Evolutionary conservation across 2,329 filamentous ascomycete species (phyloP).

Genomic region (Exophiala calicioides): DNA sequence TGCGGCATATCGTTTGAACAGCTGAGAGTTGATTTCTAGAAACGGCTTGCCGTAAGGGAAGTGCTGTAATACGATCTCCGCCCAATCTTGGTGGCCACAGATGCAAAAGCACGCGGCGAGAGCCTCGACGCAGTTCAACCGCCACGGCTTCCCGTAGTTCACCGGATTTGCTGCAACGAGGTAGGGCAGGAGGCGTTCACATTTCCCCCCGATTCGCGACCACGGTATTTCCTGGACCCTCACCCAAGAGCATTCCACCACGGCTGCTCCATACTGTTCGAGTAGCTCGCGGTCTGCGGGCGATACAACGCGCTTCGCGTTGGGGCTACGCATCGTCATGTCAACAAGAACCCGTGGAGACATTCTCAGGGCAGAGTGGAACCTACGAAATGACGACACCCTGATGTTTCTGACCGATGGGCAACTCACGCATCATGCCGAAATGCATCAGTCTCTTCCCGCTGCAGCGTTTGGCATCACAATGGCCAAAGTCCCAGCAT

Average conservation of each 20-base stretch:
- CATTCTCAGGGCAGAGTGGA: too few relatives aligned
- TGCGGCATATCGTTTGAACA: constrained; percentile 81
- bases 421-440: constrained; percentile 88
- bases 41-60: constrained; percentile 91
- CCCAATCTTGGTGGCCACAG: constrained; percentile 89
- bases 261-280: constrained; percentile 86
- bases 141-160: constrained; percentile 95
- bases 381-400: constrained; percentile 82
- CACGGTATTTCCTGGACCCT: constrained; percentile 89
- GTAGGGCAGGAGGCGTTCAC: constrained; percentile 87
- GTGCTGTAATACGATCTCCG: constrained; percentile 74
- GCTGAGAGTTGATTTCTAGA: constrained; percentile 80
- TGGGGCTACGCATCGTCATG: constrained; percentile 56
- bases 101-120: constrained; percentile 91
- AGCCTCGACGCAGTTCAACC: constrained; percentile 93
- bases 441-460: constrained; percentile 92
- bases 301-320: constrained; percentile 81
- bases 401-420: constrained; percentile 85
- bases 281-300: constrained; percentile 79
- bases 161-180: constrained; percentile 95
- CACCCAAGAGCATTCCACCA: constrained; percentile 97
- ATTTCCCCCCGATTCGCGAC: constrained; percentile 86
- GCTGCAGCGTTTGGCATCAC: constrained; percentile 93
- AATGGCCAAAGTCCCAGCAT: constrained; percentile 97
- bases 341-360: constrained; percentile 1